These are phyloP conservation scores for Byssochlamys sp. DNA, from an alignment of 2,329 filamentous ascomycete species.

Conservation along the genomic window DNA sequence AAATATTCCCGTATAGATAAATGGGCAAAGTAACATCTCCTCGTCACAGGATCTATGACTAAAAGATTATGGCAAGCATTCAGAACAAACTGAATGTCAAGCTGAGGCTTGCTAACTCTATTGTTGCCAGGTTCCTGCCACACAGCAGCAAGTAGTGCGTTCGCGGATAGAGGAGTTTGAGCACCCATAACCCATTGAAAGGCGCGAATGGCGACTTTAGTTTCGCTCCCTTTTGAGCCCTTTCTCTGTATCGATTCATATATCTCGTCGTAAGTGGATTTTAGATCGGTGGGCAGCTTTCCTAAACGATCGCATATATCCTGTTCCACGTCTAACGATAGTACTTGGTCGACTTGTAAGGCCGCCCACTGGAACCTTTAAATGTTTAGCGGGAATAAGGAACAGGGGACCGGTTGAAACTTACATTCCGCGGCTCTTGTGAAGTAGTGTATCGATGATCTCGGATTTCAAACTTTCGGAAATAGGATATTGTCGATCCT, in stretches of 20 bases:
- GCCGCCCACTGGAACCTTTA: constrained; percentile 26
- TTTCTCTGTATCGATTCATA: constrained; percentile 6
- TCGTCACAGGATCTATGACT: constrained; percentile 9
- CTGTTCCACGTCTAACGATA: constrained; percentile 9
- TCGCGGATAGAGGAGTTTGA: constrained; percentile 5
- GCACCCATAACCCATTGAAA: constrained; percentile 18
- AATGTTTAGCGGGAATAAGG: too few relatives aligned
- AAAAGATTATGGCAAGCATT: constrained; percentile 15
- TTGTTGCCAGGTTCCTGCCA: constrained; percentile 8
- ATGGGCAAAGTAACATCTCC: constrained; percentile 15
- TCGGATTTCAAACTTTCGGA: constrained; percentile 7
- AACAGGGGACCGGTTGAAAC: constrained; percentile 1
- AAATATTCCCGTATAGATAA: constrained; percentile 20
- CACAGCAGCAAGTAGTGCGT: constrained; percentile 9
- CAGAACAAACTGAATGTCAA: constrained; percentile 11
- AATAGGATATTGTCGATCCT: constrained; percentile 9
- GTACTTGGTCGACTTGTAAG: constrained; percentile 20
- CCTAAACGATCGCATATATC: constrained; percentile 18
- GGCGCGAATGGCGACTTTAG: constrained; percentile 11
- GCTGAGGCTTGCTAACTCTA: constrained; percentile 1
- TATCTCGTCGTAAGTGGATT: constrained; percentile 22
- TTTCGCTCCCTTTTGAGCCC: constrained; percentile 4
- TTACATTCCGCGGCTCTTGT: constrained; percentile 21
- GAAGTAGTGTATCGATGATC: constrained; percentile 12
- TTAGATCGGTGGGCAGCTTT: constrained; percentile 19